phyloP scores from a whole-genome alignment of 106 monocot genomes.

The Dioscorea zingiberensis region DNA sequence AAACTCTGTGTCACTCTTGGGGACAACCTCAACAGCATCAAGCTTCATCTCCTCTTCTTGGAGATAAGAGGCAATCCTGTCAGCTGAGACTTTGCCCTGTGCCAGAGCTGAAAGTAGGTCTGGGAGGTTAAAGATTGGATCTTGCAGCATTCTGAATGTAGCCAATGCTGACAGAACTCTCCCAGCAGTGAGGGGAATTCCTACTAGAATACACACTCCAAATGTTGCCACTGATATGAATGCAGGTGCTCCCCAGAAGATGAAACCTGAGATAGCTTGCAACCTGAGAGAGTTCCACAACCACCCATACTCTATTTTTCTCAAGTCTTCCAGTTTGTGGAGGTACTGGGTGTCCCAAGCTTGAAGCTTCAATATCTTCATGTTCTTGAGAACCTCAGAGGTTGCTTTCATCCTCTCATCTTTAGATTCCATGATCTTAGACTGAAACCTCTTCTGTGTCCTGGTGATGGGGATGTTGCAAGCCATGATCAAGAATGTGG shows the following conservation, averaged over 20 bases:
- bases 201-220: slow-evolving; percentile 68
- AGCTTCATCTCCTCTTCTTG: slow-evolving; percentile 63
- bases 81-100: slow-evolving; percentile 89
- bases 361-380: slow-evolving; percentile 85
- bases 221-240: slow-evolving; percentile 79
- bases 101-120: slow-evolving; percentile 75
- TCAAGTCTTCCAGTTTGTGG: slow-evolving; percentile 47
- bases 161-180: slow-evolving; percentile 84
- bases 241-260: slow-evolving; percentile 85
- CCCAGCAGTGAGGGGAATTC: slow-evolving; percentile 79
- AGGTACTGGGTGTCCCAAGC: slow-evolving; percentile 81
- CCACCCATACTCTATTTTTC: slow-evolving; percentile 51
- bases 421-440: slow-evolving; percentile 80
- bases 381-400: slow-evolving; percentile 74
- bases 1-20: slow-evolving; percentile 35
- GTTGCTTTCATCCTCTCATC: slow-evolving; percentile 86
- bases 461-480: slow-evolving; percentile 68
- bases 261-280: slow-evolving; percentile 41
- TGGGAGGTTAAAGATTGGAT: slow-evolving; percentile 84
- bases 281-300: slow-evolving; percentile 61
- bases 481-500: slow-evolving; percentile 61
- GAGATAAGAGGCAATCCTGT: slow-evolving; percentile 71
- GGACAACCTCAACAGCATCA: slow-evolving; percentile 44
- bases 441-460: slow-evolving; percentile 58
- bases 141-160: slow-evolving; percentile 88